Conservation (phyloP, 1,284 basidiomycete genomes). For the Somion occarium region DNA sequence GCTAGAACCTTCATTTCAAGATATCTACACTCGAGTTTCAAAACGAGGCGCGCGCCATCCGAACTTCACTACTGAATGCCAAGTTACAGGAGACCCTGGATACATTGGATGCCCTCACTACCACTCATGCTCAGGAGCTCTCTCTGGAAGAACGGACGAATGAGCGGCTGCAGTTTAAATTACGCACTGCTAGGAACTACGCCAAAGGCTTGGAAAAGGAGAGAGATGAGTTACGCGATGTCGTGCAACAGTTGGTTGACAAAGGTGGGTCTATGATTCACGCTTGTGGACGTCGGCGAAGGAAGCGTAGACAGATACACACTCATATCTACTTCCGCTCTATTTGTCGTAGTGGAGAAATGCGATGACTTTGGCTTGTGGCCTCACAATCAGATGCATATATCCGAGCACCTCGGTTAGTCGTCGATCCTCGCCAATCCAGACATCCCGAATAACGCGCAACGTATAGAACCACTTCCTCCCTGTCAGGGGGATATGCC, state of each 20-base stretch:
- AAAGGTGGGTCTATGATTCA: slow-evolving; percentile 41
- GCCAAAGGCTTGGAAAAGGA: slow-evolving; percentile 40
- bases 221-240: slow-evolving; percentile 49
- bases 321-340: slow-evolving; percentile 12
- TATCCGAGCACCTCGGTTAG: slow-evolving; percentile 41
- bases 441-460: not conserved
- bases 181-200: slow-evolving; percentile 31
- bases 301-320: slow-evolving; percentile 1
- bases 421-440: slow-evolving; percentile 12
- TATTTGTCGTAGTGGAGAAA: slow-evolving; percentile 40
- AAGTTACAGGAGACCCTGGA: slow-evolving; percentile 48
- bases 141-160: slow-evolving; percentile 31
- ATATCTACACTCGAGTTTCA: slow-evolving; percentile 33
- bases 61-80: slow-evolving; percentile 42
- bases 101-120: slow-evolving; percentile 41
- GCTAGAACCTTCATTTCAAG: slow-evolving; percentile 20
- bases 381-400: slow-evolving; percentile 44
- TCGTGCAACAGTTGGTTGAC: slow-evolving; percentile 46
- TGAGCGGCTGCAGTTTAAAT: slow-evolving; percentile 32
- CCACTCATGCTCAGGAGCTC: slow-evolving; percentile 39
- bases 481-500: no score
- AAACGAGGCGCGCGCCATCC: slow-evolving; percentile 36
- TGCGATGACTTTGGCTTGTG: slow-evolving; percentile 46
- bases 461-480: slow-evolving; percentile 1
- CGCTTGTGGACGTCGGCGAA: not conserved